These are phyloP conservation scores for Solanum paucissectum DNA, from an alignment of 257 asterid species.

Conservation along the genomic window DNA sequence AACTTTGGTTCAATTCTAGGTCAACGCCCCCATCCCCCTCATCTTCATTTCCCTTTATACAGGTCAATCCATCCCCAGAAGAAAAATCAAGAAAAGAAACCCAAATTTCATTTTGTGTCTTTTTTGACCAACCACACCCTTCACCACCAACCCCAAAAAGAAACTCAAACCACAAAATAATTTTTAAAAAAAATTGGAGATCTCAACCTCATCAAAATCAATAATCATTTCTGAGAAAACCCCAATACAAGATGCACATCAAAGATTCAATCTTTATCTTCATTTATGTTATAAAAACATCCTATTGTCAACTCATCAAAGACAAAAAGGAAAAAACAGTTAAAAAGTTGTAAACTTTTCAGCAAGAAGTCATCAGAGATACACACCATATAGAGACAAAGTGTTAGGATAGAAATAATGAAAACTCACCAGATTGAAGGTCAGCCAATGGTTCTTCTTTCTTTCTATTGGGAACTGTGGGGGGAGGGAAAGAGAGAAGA, in stretches of 20 bases:
- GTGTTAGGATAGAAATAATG: neutral
- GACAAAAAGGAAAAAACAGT: neutral
- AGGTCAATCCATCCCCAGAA: neutral
- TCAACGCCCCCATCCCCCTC: neutral
- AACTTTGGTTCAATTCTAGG: neutral
- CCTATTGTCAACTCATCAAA: neutral
- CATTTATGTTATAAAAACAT: neutral
- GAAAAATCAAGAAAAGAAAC: neutral
- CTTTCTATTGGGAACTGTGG: neutral
- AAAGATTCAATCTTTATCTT: neutral
- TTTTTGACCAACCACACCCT: neutral
- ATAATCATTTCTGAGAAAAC: neutral
- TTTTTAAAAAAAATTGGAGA: neutral
- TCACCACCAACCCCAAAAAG: neutral
- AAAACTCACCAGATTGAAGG: conserved; percentile 1
- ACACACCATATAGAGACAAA: neutral
- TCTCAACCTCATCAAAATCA: neutral
- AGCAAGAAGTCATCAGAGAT: neutral
- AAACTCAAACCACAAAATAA: neutral
- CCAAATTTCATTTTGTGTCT: neutral
- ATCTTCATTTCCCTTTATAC: neutral
- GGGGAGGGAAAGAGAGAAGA: neutral
- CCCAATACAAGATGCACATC: neutral
- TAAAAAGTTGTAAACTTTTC: neutral
- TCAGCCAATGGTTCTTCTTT: neutral